phyloP scores from a whole-genome alignment of 805 yeast species.

The Kuraishia piskuri region DNA sequence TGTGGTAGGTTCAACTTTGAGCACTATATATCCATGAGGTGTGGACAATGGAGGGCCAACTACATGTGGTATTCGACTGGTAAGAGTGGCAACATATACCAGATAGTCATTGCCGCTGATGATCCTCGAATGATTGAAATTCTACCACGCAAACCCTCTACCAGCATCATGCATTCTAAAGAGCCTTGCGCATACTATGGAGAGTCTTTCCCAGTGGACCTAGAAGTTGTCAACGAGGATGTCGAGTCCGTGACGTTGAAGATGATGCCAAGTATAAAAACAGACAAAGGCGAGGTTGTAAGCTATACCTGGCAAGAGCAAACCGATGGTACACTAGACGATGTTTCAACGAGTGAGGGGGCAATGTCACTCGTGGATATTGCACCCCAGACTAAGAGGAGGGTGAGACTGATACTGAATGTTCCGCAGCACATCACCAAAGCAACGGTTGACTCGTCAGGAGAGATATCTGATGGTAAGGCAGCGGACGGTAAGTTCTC shows the following conservation, averaged over 20 bases:
- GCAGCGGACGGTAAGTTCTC: not conserved
- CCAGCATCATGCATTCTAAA: too few relatives aligned
- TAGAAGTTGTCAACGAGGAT: not conserved
- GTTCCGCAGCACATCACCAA: not conserved
- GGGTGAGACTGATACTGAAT: not conserved
- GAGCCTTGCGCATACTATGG: not conserved
- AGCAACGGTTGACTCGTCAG: not conserved
- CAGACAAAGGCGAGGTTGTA: not conserved
- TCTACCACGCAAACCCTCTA: too few relatives aligned
- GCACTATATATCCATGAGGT: slow-evolving; percentile 6
- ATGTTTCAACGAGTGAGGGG: not conserved
- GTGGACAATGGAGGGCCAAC: not conserved
- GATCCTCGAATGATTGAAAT: not conserved
- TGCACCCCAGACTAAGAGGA: not conserved
- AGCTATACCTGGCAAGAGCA: not conserved
- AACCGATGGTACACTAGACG: not conserved
- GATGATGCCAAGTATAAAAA: not conserved
- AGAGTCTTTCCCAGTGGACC: not conserved
- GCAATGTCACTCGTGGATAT: not conserved
- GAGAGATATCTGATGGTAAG: not conserved
- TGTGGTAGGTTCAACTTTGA: slow-evolving; percentile 5
- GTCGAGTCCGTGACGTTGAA: not conserved
- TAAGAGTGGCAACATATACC: not conserved
- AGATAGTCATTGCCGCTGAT: not conserved
- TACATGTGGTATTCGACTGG: slow-evolving; percentile 1